Conservation (phyloP, 495 filamentous ascomycete species). For the Penicillium alfredii region DNA sequence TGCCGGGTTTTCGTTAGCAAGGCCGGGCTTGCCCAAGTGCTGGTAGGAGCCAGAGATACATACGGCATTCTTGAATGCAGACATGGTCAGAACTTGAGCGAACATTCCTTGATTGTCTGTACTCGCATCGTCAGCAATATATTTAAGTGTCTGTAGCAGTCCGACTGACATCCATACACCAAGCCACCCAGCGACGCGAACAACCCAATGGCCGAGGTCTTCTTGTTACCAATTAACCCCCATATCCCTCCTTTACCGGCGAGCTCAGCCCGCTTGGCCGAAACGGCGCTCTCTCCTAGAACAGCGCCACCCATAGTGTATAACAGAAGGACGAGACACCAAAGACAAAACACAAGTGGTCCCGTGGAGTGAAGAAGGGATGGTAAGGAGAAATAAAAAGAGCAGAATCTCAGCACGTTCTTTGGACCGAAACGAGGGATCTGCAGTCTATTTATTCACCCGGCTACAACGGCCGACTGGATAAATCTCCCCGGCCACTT, state of each 20-base stretch:
- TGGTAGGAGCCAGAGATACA: too few relatives aligned
- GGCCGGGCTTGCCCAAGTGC: neutral
- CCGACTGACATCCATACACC: conserved; percentile 32
- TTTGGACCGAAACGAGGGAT: conserved; percentile 8
- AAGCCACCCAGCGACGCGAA: conserved; percentile 35
- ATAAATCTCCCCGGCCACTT: conserved; percentile 7
- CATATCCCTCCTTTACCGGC: conserved; percentile 23
- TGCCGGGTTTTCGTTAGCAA: neutral
- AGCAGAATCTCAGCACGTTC: neutral
- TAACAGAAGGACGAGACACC: neutral
- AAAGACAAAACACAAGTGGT: neutral
- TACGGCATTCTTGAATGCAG: conserved; percentile 25
- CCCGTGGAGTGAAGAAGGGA: neutral
- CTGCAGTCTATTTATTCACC: conserved; percentile 10
- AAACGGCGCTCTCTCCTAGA: conserved; percentile 21
- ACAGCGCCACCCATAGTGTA: conserved; percentile 14
- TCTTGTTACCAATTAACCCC: conserved; percentile 30
- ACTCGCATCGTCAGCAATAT: neutral
- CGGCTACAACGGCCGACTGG: conserved; percentile 2
- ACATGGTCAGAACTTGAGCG: conserved; percentile 32
- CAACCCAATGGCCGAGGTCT: conserved; percentile 28
- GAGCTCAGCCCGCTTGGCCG: conserved; percentile 34
- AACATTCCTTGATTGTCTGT: conserved; percentile 38
- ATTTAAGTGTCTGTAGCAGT: neutral
- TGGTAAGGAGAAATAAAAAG: neutral